Conservation (phyloP, 2,329 filamentous ascomycete genomes). For the Rutstroemia sp. region DNA sequence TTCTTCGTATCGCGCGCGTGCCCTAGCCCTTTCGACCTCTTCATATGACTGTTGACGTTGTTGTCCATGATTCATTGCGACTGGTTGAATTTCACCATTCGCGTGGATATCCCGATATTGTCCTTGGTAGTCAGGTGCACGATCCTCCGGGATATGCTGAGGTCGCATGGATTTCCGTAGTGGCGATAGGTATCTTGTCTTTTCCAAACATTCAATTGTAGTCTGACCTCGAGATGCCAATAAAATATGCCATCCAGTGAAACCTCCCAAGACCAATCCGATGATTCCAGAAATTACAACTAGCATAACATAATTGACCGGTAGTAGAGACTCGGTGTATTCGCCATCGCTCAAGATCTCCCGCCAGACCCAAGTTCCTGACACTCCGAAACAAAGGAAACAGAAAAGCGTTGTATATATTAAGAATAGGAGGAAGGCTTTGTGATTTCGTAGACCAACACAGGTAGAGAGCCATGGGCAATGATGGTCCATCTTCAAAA, state of each 20-base stretch:
- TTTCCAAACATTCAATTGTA: conserved; percentile 93
- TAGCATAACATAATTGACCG: conserved; percentile 85
- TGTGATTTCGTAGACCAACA: conserved; percentile 90
- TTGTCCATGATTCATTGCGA: conserved; percentile 13
- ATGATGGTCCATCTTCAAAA: conserved; percentile 99
- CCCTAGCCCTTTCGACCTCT: conserved; percentile 53
- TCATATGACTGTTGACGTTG: conserved; percentile 33
- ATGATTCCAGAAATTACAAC: conserved; percentile 86
- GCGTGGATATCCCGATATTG: conserved; percentile 58
- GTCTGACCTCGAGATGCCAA: conserved; percentile 75
- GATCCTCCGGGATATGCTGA: conserved; percentile 45
- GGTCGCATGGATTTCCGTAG: conserved; percentile 63
- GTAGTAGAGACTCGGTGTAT: conserved; percentile 70
- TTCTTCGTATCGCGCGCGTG: conserved; percentile 61
- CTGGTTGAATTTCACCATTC: conserved; percentile 13
- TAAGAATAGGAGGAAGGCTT: conserved; percentile 87
- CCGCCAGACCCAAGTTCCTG: conserved; percentile 74
- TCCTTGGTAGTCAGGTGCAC: conserved; percentile 52
- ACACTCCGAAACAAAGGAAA: conserved; percentile 70
- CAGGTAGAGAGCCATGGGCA: conserved; percentile 97
- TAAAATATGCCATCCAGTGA: conserved; percentile 86
- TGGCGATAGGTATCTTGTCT: conserved; percentile 85
- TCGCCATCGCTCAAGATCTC: conserved; percentile 67
- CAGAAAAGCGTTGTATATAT: conserved; percentile 85
- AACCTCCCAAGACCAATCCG: conserved; percentile 78